Conservation (phyloP, 176 grass and related monocot species). For the Oryza coarctata region DNA sequence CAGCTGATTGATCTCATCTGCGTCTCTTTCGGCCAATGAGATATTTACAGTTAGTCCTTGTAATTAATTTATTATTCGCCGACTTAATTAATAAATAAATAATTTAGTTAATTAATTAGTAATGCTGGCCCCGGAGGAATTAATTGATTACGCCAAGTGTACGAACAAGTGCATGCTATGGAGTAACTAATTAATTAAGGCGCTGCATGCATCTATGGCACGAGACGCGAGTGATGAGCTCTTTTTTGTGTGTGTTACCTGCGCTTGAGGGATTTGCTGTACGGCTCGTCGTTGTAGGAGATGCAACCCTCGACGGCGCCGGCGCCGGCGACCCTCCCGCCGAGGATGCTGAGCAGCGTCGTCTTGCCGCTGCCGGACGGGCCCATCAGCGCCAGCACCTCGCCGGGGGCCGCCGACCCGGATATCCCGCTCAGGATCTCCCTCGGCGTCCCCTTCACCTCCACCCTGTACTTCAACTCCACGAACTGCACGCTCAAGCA, state of each 20-base stretch:
- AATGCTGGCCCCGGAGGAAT: not conserved
- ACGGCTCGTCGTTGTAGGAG: constrained; percentile 81
- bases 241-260: constrained; percentile 44
- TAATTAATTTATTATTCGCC: not conserved
- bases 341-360: constrained; percentile 88
- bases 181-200: not conserved
- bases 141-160: not conserved
- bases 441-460: constrained; percentile 50
- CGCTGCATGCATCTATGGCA: not conserved
- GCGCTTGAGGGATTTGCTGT: constrained; percentile 84
- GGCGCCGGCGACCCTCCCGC: constrained; percentile 50
- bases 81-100: not conserved
- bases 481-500: constrained; percentile 53
- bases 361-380: constrained; percentile 95
- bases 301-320: constrained; percentile 56
- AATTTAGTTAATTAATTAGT: too few species aligned
- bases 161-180: not conserved
- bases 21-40: too few species aligned
- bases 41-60: not conserved
- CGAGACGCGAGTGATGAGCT: not conserved
- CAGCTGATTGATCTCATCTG: constrained; percentile 7
- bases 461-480: constrained; percentile 84
- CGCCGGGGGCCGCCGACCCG: constrained; percentile 71
- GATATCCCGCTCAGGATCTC: constrained; percentile 87
- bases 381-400: constrained; percentile 90